A percentile compares a stretch with the other conserved stretches of the same genome.
Evolutionary conservation across 2,329 filamentous ascomycete species (phyloP).

Genomic region (Zymoseptoria passerinii): DNA sequence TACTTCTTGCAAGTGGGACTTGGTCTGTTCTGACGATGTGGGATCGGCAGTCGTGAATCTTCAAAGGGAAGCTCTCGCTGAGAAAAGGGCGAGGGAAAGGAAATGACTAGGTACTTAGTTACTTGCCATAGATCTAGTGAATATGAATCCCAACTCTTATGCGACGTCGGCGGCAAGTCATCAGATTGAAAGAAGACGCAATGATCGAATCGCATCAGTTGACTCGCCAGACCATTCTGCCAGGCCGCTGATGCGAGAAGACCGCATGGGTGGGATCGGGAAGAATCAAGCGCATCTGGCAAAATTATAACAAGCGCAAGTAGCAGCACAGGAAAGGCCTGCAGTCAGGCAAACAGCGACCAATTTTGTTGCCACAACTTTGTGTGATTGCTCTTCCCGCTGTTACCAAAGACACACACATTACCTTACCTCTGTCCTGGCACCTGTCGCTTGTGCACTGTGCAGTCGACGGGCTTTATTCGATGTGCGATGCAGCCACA

Average conservation of each 20-base stretch:
- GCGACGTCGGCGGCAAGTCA: background rate
- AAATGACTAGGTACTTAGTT: background rate
- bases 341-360: background rate
- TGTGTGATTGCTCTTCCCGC: background rate
- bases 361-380: background rate
- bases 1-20: background rate
- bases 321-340: background rate
- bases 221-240: background rate
- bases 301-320: background rate
- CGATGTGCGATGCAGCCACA: too few relatives aligned
- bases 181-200: background rate
- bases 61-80: background rate
- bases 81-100: background rate
- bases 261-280: background rate
- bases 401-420: background rate
- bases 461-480: too few relatives aligned
- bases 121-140: background rate
- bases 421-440: too few relatives aligned
- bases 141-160: background rate
- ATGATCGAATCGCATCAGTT: background rate
- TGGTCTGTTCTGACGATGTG: background rate
- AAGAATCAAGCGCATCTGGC: background rate
- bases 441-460: too few relatives aligned
- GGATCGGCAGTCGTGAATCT: background rate
- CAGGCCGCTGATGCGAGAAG: background rate